phyloP scores from a whole-genome alignment of 2,329 filamentous ascomycete genomes.

The Lachnellula willkommii region DNA sequence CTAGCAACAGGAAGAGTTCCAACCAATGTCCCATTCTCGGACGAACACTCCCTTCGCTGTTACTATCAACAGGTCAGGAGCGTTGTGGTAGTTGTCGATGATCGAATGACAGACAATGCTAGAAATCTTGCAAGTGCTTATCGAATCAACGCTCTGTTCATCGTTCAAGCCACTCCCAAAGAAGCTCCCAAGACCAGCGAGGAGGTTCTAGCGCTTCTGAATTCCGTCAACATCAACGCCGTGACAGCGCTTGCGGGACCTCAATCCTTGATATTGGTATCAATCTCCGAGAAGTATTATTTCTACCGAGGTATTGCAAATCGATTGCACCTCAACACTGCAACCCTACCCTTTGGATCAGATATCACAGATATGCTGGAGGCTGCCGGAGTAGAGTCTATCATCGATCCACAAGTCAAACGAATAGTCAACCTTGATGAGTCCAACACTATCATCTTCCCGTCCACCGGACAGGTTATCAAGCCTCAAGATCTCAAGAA shows the following conservation, averaged over 20 bases:
- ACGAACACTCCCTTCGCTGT: conserved; percentile 16
- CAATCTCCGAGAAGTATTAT: conserved; percentile 24
- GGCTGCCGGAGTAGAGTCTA: conserved; percentile 11
- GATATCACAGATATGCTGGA: conserved; percentile 20
- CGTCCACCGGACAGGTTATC: conserved; percentile 6
- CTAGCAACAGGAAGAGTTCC: conserved; percentile 15
- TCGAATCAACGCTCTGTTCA: conserved; percentile 29
- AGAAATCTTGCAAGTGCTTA: conserved; percentile 26
- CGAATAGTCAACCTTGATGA: conserved; percentile 17
- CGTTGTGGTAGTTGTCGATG: conserved; percentile 28
- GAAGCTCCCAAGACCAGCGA: conserved; percentile 2
- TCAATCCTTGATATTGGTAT: conserved; percentile 24
- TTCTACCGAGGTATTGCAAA: conserved; percentile 26
- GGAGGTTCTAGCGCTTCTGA: conserved; percentile 16
- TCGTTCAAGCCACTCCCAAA: conserved; percentile 16
- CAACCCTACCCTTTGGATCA: conserved; percentile 19
- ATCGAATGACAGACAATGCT: conserved; percentile 31
- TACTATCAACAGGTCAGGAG: conserved; percentile 20
- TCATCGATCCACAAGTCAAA: conserved; percentile 14
- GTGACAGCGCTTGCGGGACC: conserved; percentile 26
- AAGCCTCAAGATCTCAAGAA: conserved; percentile 12
- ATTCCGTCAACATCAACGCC: conserved; percentile 26
- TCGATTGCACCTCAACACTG: conserved; percentile 15
- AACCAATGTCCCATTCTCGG: conserved; percentile 16
- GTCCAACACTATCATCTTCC: conserved; percentile 15